phyloP scores from a whole-genome alignment of 352 stramenopile species.

The Phytophthora pisi region DNA sequence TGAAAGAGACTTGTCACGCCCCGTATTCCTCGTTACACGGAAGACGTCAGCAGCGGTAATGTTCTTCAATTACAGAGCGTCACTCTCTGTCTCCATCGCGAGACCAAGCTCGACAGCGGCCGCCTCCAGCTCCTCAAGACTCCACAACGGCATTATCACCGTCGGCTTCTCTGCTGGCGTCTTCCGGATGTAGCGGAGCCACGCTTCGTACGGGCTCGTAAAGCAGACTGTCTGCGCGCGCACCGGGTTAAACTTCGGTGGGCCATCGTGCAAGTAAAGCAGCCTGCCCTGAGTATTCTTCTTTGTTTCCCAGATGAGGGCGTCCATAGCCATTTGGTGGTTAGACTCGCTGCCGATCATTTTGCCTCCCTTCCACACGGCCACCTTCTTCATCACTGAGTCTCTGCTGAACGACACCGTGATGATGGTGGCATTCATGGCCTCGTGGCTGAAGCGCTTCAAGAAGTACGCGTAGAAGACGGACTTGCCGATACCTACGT shows the following conservation, averaged over 20 bases:
- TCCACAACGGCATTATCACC: no score
- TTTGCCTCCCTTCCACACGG: neutral
- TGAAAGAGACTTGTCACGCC: no score
- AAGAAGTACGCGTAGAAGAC: neutral
- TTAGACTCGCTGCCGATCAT: neutral
- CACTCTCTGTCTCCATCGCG: no score
- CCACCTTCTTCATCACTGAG: neutral
- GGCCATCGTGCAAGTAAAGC: neutral
- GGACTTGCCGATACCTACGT: neutral
- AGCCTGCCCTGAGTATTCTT: neutral
- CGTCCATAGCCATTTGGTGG: neutral
- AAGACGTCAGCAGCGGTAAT: no score
- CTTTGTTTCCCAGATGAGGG: neutral
- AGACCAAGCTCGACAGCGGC: no score
- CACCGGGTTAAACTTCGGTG: neutral
- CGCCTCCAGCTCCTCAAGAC: no score
- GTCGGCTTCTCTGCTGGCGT: no score
- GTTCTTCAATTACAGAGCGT: no score
- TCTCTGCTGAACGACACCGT: neutral
- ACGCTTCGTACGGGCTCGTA: neutral
- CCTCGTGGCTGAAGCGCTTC: neutral
- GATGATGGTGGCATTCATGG: neutral
- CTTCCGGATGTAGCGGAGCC: neutral
- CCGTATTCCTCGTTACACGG: no score
- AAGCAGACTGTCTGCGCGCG: neutral